phyloP scores from a whole-genome alignment of 2,329 filamentous ascomycete genomes.

The Neopestalotiopsis sp. region DNA sequence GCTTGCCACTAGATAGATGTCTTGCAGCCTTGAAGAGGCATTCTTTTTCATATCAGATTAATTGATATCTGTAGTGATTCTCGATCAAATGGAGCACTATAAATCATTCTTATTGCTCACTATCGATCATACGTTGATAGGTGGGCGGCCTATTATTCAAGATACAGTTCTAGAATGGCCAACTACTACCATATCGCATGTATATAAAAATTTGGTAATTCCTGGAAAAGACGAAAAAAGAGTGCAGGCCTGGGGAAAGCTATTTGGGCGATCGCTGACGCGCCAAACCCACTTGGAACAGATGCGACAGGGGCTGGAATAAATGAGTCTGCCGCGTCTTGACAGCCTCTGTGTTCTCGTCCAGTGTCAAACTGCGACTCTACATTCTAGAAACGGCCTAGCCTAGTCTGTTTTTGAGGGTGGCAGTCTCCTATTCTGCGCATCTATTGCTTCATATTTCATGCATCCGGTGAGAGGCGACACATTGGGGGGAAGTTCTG shows the following conservation, averaged over 20 bases:
- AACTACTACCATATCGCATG: neutral
- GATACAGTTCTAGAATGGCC: neutral
- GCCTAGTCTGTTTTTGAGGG: neutral
- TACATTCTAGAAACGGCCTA: conserved; percentile 2
- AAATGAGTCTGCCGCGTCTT: conserved; percentile 11
- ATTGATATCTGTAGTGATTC: too few relatives aligned
- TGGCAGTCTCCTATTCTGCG: conserved; percentile 6
- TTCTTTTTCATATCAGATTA: too few relatives aligned
- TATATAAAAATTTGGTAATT: neutral
- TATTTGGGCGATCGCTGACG: conserved; percentile 4
- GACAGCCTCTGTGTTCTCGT: neutral
- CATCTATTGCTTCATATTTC: neutral
- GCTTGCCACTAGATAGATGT: too few relatives aligned
- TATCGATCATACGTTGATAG: neutral
- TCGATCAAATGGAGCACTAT: too few relatives aligned
- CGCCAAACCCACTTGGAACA: conserved; percentile 7
- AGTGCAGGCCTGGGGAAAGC: neutral
- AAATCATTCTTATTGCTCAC: too few relatives aligned
- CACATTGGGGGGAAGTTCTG: neutral
- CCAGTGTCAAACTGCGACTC: neutral
- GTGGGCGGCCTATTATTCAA: neutral
- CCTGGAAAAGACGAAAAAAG: neutral
- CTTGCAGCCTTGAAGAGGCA: too few relatives aligned
- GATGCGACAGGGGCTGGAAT: conserved; percentile 4
- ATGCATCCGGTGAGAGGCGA: neutral